Evolutionary conservation across 192 early-diverging fungal species (phyloP), one percentile per base, ranked within the genome.

Genomic region (Coemansia sp.): DNA sequence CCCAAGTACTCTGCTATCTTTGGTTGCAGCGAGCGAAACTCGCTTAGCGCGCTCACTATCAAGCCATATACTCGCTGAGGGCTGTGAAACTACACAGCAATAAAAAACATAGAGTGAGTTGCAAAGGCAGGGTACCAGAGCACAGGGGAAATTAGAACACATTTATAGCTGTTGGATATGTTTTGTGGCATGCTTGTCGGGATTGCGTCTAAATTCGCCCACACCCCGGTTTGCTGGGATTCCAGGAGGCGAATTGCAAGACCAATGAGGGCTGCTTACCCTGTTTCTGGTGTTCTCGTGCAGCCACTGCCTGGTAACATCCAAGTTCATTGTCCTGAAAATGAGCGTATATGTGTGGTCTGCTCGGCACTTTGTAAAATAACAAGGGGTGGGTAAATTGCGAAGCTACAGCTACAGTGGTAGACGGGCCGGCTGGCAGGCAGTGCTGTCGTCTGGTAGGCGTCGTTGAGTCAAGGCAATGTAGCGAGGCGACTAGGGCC

Each of bases 1-100:
- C 49, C 72, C 76, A 62, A 53, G 47, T 68, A 60, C 45, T 68
- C 57, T 14, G 65, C 56, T 9, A 69, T 38, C 48, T 60, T 65
- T 36, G 60, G 62, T 46, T 65, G 58, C 50, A 76, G 57, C 17
- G 72, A 45, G 15, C 53, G 60, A 35, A 45, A 61, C 37, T 69
- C 65, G 49, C 43, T 43, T 13, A 76, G 55, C 51, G 58, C 72
- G 8, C 17, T 27, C 22, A 68, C 58, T 11, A 68, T 53, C 19
- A 68, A 58, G 3, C 29, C 41, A 37, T 61, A 60, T 14, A 61
- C 72, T 23, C 26, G 37, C 33, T 64, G 42, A 19, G 72, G 31
- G 31, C 65, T 52, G 18, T 57, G 31, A 61, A 76, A 76, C 72
- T 76, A 76, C 41, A 34, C 25, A 45, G 8, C 3, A 39, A 53